Percentiles rank a stretch among this genome's conserved stretches.
phyloP scores from a whole-genome alignment of 1,139 yeast genomes.

The Meyerozyma elateridarum region DNA sequence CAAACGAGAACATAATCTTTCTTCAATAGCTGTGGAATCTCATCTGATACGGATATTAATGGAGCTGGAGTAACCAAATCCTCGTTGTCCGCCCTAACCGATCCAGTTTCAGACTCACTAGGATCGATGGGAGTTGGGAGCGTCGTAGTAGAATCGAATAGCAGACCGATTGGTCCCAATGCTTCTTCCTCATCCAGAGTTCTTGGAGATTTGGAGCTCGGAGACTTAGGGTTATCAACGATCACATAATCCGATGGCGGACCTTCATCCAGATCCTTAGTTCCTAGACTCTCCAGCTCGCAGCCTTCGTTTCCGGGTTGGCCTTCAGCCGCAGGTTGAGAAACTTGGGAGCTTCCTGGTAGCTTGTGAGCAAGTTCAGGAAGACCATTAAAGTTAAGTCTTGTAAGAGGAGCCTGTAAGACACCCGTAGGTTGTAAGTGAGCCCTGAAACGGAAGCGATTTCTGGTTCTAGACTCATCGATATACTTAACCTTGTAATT shows the following conservation, averaged over 20 bases:
- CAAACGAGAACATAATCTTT: constrained; percentile 56
- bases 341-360: constrained; percentile 1
- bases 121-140: constrained; percentile 14
- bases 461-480: constrained; percentile 1
- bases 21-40: too few relatives aligned
- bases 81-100: constrained; percentile 9
- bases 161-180: constrained; percentile 17
- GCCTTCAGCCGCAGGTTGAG: constrained; percentile 2
- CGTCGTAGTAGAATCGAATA: constrained; percentile 27
- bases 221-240: not conserved
- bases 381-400: constrained; percentile 3
- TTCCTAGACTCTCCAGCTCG: constrained; percentile 2
- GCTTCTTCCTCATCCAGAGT: constrained; percentile 16
- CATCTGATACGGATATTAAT: too few relatives aligned
- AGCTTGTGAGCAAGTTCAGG: constrained; percentile 2
- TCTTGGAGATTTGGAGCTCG: constrained; percentile 5
- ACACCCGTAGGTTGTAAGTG: not conserved
- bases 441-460: not conserved
- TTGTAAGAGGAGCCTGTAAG: constrained; percentile 1
- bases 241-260: constrained; percentile 1
- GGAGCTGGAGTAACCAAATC: constrained; percentile 23
- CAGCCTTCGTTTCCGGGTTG: not conserved
- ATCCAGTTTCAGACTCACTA: constrained; percentile 3
- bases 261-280: not conserved
- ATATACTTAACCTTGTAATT: constrained; percentile 6